Evolutionary conservation across 441 rosid species (phyloP).

Genomic region (Bocquillonia castaneifolia): DNA sequence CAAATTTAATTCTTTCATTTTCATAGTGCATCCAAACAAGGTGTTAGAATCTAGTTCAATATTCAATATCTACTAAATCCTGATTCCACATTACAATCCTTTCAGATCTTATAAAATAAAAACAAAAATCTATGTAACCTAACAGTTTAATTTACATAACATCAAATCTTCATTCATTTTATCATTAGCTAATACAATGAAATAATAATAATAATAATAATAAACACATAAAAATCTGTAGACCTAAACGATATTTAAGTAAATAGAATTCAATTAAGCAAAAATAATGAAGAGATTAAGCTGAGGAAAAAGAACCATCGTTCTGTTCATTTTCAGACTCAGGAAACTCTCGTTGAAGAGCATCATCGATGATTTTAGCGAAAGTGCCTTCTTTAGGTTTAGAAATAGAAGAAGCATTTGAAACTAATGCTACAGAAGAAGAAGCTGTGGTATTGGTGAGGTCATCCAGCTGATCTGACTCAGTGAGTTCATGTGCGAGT

Average conservation of each 20-base stretch:
- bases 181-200: too few relatives aligned
- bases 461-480: constrained; percentile 32
- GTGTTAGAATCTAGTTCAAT: neutral
- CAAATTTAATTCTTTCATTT: too few relatives aligned
- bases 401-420: constrained; percentile 30
- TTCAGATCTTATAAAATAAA: neutral
- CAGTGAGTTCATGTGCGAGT: constrained; percentile 25
- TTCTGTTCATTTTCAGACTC: constrained; percentile 46
- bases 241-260: too few relatives aligned
- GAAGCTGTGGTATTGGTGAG: constrained; percentile 24
- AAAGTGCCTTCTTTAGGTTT: constrained; percentile 40
- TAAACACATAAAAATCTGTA: too few relatives aligned
- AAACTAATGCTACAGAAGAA: too few relatives aligned
- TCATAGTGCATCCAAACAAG: neutral
- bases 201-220: too few relatives aligned
- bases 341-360: constrained; percentile 48
- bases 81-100: neutral
- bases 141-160: neutral
- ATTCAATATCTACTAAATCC: neutral
- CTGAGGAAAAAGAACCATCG: constrained; percentile 33
- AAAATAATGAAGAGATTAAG: neutral
- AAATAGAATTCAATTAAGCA: neutral
- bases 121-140: neutral
- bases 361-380: constrained; percentile 51
- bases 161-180: neutral